phyloP scores from a whole-genome alignment of 73 alveolate species.

The Paramecium caudatum region DNA sequence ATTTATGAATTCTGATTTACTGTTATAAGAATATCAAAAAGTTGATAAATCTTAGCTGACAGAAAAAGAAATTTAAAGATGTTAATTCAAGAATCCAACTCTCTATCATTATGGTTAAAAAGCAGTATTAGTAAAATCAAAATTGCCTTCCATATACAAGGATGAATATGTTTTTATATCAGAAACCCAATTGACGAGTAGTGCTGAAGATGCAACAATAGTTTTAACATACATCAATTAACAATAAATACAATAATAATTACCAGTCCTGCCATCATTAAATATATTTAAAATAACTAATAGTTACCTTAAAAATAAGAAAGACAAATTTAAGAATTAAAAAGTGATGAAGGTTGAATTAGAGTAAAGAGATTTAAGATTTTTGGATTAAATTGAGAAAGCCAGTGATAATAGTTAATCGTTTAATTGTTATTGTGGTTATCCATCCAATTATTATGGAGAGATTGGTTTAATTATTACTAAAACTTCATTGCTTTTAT shows the following conservation, averaged over 20 bases:
- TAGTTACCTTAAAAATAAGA: not conserved
- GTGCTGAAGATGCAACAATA: not conserved
- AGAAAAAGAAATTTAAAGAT: not conserved
- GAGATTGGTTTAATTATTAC: not conserved
- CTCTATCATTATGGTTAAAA: too few species aligned
- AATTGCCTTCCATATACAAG: not conserved
- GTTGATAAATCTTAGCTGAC: constrained; percentile 8
- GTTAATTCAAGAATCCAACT: too few species aligned
- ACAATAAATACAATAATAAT: not conserved
- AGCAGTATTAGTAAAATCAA: not conserved
- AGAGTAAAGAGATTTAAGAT: not conserved
- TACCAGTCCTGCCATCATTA: not conserved
- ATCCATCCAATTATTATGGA: constrained; percentile 58
- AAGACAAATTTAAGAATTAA: constrained; percentile 10
- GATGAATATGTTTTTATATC: not conserved
- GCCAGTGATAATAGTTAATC: not conserved
- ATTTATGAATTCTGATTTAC: constrained; percentile 61
- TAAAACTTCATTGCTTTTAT: not conserved
- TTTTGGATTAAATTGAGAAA: constrained; percentile 24
- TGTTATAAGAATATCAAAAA: constrained; percentile 8
- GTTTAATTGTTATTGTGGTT: constrained; percentile 35
- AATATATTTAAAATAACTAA: not conserved
- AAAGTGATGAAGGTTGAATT: not conserved
- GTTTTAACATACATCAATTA: not conserved
- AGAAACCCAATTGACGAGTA: not conserved